These are phyloP conservation scores for Neostapfia colusana DNA, from an alignment of 176 grass and related monocot species.

Conservation along the genomic window DNA sequence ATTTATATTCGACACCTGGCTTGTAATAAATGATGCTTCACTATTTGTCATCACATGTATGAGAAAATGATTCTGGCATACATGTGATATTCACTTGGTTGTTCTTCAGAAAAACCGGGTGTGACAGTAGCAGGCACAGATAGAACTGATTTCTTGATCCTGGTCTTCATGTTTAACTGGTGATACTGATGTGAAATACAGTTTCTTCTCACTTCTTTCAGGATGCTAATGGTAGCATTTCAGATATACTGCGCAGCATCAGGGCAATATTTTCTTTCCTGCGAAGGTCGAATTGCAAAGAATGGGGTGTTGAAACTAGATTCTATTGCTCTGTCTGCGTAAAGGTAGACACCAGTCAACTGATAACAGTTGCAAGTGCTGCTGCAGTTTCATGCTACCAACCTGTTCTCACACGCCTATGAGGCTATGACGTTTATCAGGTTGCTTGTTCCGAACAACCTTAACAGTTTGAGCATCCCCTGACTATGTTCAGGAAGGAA, in stretches of 20 bases:
- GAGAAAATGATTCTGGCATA: too few relatives aligned
- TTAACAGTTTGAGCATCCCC: conserved; percentile 42
- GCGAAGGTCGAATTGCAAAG: conserved; percentile 39
- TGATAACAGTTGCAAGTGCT: background rate
- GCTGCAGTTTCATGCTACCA: background rate
- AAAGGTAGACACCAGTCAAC: conserved; percentile 39
- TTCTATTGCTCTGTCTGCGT: conserved; percentile 32
- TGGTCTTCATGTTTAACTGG: background rate
- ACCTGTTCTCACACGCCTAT: background rate
- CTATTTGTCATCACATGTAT: too few relatives aligned
- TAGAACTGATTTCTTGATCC: too few relatives aligned
- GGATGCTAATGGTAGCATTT: conserved; percentile 30
- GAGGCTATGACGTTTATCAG: conserved; percentile 20
- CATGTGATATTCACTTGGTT: too few relatives aligned
- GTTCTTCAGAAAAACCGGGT: too few relatives aligned
- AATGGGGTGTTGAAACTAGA: conserved; percentile 39
- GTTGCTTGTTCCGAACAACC: conserved; percentile 48
- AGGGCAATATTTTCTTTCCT: conserved; percentile 37
- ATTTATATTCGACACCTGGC: too few relatives aligned
- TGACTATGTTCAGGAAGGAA: conserved; percentile 23
- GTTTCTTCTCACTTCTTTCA: conserved; percentile 12
- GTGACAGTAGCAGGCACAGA: too few relatives aligned
- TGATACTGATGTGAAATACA: background rate
- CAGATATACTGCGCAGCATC: conserved; percentile 46
- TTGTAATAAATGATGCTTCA: too few relatives aligned